Conservation (phyloP, 2,329 filamentous ascomycete genomes). For the Fusarium graminum region DNA sequence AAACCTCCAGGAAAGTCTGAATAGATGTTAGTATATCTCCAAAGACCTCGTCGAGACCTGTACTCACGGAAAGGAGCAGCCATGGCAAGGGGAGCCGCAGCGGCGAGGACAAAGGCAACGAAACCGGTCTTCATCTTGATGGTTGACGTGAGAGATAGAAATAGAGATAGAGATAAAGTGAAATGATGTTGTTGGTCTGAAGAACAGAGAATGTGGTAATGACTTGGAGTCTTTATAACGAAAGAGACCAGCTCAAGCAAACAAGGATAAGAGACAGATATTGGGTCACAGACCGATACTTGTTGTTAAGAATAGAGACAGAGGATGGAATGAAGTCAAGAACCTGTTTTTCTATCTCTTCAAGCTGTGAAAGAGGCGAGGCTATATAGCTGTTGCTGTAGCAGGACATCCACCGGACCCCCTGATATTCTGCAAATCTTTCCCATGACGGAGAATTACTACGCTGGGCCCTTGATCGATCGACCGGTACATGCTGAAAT, state of each 20-base stretch:
- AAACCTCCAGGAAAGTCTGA: conserved; percentile 20
- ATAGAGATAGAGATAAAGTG: conserved; percentile 17
- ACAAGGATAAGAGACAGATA: conserved; percentile 23
- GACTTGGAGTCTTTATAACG: conserved; percentile 26
- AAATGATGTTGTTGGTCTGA: conserved; percentile 14
- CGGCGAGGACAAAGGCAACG: conserved; percentile 38
- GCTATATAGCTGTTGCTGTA: conserved; percentile 28
- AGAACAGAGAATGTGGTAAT: conserved; percentile 2
- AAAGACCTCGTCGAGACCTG: not conserved
- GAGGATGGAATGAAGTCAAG: conserved; percentile 15
- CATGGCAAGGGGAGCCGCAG: conserved; percentile 33
- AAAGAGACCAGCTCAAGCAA: conserved; percentile 34
- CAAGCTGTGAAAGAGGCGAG: conserved; percentile 3
- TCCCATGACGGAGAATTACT: conserved; percentile 13
- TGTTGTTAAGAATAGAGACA: conserved; percentile 30
- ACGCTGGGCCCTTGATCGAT: conserved; percentile 23
- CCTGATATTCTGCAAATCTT: conserved; percentile 33
- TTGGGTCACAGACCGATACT: conserved; percentile 37
- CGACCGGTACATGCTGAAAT: not conserved
- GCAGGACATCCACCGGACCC: not conserved
- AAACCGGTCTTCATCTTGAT: conserved; percentile 47
- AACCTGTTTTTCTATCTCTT: conserved; percentile 20
- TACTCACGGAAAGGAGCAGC: conserved; percentile 38
- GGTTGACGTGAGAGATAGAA: not conserved
- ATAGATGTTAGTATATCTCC: conserved; percentile 6